Percentiles rank a stretch among this genome's conserved stretches.
phyloP scores from a whole-genome alignment of 2,329 filamentous ascomycete genomes.

The Aspergillus brunneoviolaceus region DNA sequence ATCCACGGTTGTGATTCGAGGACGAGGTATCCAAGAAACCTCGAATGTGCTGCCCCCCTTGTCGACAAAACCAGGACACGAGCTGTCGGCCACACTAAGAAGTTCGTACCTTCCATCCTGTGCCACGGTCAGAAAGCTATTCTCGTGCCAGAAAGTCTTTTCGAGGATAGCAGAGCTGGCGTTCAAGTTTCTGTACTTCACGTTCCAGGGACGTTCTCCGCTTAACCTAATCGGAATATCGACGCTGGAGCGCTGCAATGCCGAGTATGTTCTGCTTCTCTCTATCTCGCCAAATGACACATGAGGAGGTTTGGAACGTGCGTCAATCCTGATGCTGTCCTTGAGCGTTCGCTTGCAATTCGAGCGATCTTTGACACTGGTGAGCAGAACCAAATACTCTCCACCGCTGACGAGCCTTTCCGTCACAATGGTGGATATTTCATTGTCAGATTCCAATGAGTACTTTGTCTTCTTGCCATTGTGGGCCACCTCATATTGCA shows the following conservation, averaged over 20 bases:
- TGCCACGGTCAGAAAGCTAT: conserved; percentile 67
- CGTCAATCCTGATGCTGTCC: conserved; percentile 79
- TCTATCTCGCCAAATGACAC: conserved; percentile 84
- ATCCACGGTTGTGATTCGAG: conserved; percentile 63
- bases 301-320: conserved; percentile 83
- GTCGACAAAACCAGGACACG: conserved; percentile 81
- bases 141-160: conserved; percentile 54
- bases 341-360: conserved; percentile 84
- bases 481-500: conserved; percentile 92
- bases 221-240: conserved; percentile 80
- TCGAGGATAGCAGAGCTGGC: conserved; percentile 51
- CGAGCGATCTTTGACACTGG: conserved; percentile 80
- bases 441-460: conserved; percentile 62
- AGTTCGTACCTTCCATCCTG: conserved; percentile 77
- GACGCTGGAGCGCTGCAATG: conserved; percentile 72
- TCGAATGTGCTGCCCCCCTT: conserved; percentile 70
- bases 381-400: conserved; percentile 83
- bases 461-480: conserved; percentile 78
- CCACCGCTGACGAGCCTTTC: conserved; percentile 74
- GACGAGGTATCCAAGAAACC: conserved; percentile 82
- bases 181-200: conserved; percentile 71
- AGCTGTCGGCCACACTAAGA: conserved; percentile 70
- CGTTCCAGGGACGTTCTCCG: conserved; percentile 79
- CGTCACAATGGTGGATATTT: conserved; percentile 71
- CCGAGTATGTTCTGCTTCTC: conserved; percentile 70